Percentiles rank a stretch among this genome's conserved stretches.
Conservation (phyloP, 73 alveolate genomes). For the Urostyla sp. region DNA sequence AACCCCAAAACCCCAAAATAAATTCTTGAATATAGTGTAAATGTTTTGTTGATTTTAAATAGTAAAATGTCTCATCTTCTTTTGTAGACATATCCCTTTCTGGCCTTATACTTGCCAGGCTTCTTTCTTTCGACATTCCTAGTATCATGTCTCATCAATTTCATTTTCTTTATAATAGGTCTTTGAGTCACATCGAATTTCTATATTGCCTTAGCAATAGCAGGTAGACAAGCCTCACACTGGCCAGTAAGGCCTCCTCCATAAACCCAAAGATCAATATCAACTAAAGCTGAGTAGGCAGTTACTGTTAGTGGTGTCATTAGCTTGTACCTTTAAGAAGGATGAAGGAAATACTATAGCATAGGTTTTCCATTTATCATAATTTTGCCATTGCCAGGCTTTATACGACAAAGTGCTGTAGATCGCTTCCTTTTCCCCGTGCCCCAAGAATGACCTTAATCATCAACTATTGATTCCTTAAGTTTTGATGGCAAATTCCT, state of each 20-base stretch:
- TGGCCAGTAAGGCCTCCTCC: slow-evolving; percentile 81
- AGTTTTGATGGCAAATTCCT: slow-evolving; percentile 28
- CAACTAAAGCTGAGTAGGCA: slow-evolving; percentile 53
- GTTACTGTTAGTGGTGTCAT: slow-evolving; percentile 68
- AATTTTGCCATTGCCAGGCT: slow-evolving; percentile 74
- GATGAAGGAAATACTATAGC: slow-evolving; percentile 58
- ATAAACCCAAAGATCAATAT: slow-evolving; percentile 60
- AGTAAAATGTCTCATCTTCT: slow-evolving; percentile 59
- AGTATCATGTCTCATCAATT: slow-evolving; percentile 61
- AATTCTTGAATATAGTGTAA: no score
- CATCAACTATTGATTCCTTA: slow-evolving; percentile 10
- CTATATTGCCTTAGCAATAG: slow-evolving; percentile 68
- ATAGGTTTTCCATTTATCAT: slow-evolving; percentile 66
- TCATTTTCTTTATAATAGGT: slow-evolving; percentile 16
- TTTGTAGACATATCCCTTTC: slow-evolving; percentile 76
- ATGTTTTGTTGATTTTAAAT: no score
- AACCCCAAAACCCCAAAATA: no score
- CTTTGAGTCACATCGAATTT: slow-evolving; percentile 58
- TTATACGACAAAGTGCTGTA: slow-evolving; percentile 61
- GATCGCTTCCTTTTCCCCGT: slow-evolving; percentile 73
- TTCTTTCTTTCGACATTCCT: slow-evolving; percentile 78
- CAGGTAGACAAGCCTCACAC: slow-evolving; percentile 70
- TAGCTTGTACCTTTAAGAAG: slow-evolving; percentile 58
- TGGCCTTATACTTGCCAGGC: slow-evolving; percentile 72
- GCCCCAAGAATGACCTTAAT: slow-evolving; percentile 66